phyloP scores from a whole-genome alignment of 2,329 filamentous ascomycete species.

The Tricladium varicosporioides region DNA sequence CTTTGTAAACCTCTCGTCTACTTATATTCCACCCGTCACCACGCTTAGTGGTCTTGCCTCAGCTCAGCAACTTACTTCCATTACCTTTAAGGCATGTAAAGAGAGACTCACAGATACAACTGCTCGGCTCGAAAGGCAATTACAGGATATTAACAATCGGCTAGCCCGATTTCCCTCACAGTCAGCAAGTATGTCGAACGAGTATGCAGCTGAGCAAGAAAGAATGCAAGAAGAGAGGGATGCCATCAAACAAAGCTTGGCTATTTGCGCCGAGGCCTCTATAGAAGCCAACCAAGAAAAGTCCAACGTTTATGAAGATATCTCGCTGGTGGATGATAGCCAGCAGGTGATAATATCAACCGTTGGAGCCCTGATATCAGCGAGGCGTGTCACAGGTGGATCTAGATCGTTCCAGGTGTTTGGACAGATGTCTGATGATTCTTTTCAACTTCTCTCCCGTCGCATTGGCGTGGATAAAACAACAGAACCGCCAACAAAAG shows the following conservation, averaged over 20 bases:
- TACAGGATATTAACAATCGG: slow-evolving; percentile 26
- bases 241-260: slow-evolving; percentile 29
- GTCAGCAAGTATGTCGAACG: slow-evolving; percentile 9
- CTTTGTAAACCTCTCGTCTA: slow-evolving; percentile 16
- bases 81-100: slow-evolving; percentile 22
- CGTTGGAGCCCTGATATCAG: slow-evolving; percentile 34
- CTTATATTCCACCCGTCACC: slow-evolving; percentile 1
- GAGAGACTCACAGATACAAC: slow-evolving; percentile 23
- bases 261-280: slow-evolving; percentile 31
- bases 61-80: slow-evolving; percentile 17
- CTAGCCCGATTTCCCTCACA: slow-evolving; percentile 14
- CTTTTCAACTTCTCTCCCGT: slow-evolving; percentile 30
- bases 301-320: slow-evolving; percentile 33
- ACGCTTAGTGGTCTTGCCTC: slow-evolving; percentile 13
- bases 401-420: slow-evolving; percentile 22
- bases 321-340: slow-evolving; percentile 29
- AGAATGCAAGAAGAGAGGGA: slow-evolving; percentile 31
- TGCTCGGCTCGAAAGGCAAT: slow-evolving; percentile 24
- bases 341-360: slow-evolving; percentile 35
- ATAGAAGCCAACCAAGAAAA: slow-evolving; percentile 27
- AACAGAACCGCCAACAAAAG: slow-evolving; percentile 1
- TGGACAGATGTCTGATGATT: slow-evolving; percentile 33
- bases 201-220: slow-evolving; percentile 17
- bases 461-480: not conserved
- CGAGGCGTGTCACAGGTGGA: slow-evolving; percentile 30